Evolutionary conservation across 805 yeast genomes (phyloP), one percentile per base, ranked within the genome.

Genomic region (Metschnikowia bowlesiae): DNA sequence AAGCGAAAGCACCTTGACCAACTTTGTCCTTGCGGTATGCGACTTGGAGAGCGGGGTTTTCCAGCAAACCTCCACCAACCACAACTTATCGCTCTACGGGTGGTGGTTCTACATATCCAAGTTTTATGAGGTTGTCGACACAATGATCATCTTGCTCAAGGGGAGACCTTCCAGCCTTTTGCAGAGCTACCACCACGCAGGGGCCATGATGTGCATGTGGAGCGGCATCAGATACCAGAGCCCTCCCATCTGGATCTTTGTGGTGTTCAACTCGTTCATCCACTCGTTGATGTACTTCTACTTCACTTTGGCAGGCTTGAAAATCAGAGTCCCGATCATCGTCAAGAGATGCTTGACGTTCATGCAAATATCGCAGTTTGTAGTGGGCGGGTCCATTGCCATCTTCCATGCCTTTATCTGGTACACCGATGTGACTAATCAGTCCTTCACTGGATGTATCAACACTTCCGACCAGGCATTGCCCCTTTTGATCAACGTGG

Each of bases 161-260:
- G 90, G 90, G 39, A 75, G 76, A 62, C 85, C 82, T 13, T 79
- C 86, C 11, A 79, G 85, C 6, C 68, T 85, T 50, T 71, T 85
- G 60, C 90, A 85, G 66, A 80, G 86, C 50, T 85, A 85, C 67
- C 90, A 85, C 63, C 90, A 85, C 64, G 79, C 89, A 5, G 90
- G 90, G 28, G 90, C 90, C 44, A 85, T 85, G 82, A 70, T 85
- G 67, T 83, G 87, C 52, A 85, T 85, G 90, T 85, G 89, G 89
- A 79, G 87, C 7, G 90, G 90, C 2, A 79, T 83, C 49, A 71
- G 89, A 50, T 85, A 70, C 66, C 79, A 78, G 46, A 78, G 87
- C 11, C 87, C 89, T 5, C 90, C 90, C 34, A 85, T 85, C 63
- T 85, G 90, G 90, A 82, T 85, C 59, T 85, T 85, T 67, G 89